Base-by-base conservation (phyloP, 768 basidiomycete genomes). In the Suillus subluteus region DNA sequence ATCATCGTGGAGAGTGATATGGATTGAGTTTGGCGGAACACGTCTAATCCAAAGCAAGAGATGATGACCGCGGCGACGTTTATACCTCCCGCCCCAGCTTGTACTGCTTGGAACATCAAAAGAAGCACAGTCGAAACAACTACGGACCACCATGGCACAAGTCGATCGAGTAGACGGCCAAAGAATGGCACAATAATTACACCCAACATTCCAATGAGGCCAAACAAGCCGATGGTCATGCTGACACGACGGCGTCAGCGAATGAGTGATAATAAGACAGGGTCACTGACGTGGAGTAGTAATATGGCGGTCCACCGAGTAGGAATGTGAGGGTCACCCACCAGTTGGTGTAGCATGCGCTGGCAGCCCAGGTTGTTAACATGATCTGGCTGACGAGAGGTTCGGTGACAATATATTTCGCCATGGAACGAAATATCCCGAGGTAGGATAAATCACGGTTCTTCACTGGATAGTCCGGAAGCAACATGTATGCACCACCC, bases 311-410 rank as follows among this genome's bases (percentile, higher is more conserved):
- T 35, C 73, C 80, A 41, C 74, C 75, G n/a, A 85, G 73, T n/a
- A 85, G 73, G 70, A 84, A 85, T 0, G 84, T 84, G 65, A 83
- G 71, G 16, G 79, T 80, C 7, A 81, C 80, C 81, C 80, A 79
- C 65, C 80, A 79, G 46, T 72, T 76, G 11, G 77, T 68, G 68
- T 73, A 78, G 37, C 77, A 74, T 1, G 77, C 77, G 38, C 71
- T 69, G 6, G 74, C 74, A 5, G 73, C 76, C n/a, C 76, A 54
- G 26, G 70, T 74, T 37, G 76, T 72, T 52, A 73, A 61, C 4
- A 67, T 50, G 2, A 72, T 72, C 62, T 85, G 84, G 4, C 81
- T 72, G n/a, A 85, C 72, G 3, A 75, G 75, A 4, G 84, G 84
- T 64, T 83, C 80, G 23, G 78, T 82, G 62, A 79, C 66, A 40